Percentiles rank a stretch among this genome's conserved stretches.
Evolutionary conservation across 306 rosid species (phyloP).

Genomic region (Trifolium pratense): DNA sequence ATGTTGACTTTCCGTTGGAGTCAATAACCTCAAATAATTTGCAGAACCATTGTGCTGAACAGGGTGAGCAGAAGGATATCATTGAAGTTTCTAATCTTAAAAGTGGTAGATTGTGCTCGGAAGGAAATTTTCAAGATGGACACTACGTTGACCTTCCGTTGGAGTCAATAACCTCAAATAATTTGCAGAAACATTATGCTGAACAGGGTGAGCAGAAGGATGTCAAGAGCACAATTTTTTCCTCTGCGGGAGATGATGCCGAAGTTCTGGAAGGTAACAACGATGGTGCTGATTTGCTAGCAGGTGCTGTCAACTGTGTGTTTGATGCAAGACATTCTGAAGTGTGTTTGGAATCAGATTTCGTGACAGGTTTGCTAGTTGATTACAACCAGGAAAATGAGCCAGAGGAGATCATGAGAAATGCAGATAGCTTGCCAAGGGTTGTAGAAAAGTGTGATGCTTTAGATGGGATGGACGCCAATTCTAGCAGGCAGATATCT

Average conservation of each 20-base stretch:
- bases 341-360: constrained; percentile 45
- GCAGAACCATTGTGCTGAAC: constrained; percentile 44
- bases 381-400: constrained; percentile 49
- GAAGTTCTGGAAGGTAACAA: constrained; percentile 40
- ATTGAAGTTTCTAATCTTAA: constrained; percentile 39
- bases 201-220: constrained; percentile 52
- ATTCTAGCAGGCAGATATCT: constrained; percentile 43
- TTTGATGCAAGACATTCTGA: constrained; percentile 46
- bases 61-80: constrained; percentile 50
- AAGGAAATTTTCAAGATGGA: constrained; percentile 44
- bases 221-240: constrained; percentile 37
- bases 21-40: constrained; percentile 36
- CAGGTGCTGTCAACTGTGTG: constrained; percentile 42
- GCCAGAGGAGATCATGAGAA: constrained; percentile 50
- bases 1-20: constrained; percentile 36
- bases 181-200: constrained; percentile 39
- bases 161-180: constrained; percentile 35
- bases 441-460: constrained; percentile 45
- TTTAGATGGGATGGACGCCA: constrained; percentile 50
- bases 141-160: constrained; percentile 40
- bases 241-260: constrained; percentile 37
- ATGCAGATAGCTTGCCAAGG: constrained; percentile 45
- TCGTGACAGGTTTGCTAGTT: constrained; percentile 38
- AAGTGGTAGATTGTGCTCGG: constrained; percentile 30
- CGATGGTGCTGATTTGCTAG: constrained; percentile 32